Evolutionary conservation across 306 rosid species (phyloP).

Genomic region (Herpetospermum pedunculosum): DNA sequence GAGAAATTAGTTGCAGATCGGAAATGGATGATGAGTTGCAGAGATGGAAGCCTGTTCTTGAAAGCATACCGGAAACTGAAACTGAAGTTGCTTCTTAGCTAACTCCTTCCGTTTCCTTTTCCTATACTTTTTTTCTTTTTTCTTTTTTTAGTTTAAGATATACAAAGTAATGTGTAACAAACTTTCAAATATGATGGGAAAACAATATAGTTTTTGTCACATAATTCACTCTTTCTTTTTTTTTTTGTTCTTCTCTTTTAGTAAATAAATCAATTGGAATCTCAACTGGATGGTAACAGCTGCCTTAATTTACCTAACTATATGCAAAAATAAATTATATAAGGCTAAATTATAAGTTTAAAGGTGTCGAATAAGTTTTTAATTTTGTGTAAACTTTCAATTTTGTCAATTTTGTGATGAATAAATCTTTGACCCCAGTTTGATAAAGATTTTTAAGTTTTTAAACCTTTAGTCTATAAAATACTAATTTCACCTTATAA

Average conservation of each 20-base stretch:
- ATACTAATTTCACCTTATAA: too few species aligned
- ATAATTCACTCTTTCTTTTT: background rate
- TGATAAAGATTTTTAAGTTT: too few species aligned
- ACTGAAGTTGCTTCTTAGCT: constrained; percentile 1
- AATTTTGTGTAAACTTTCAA: too few species aligned
- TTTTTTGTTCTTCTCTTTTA: background rate
- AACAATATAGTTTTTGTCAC: background rate
- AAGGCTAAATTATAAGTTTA: too few species aligned
- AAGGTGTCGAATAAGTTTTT: too few species aligned
- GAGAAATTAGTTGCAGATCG: constrained; percentile 11
- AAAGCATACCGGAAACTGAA: constrained; percentile 82
- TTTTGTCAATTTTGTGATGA: too few species aligned
- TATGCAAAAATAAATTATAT: too few species aligned
- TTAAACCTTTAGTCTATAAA: too few species aligned
- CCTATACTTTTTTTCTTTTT: background rate
- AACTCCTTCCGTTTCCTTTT: constrained; percentile 18
- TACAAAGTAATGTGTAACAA: background rate
- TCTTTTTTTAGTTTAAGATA: background rate
- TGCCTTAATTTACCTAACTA: too few species aligned
- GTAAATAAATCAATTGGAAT: too few species aligned
- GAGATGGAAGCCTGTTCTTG: constrained; percentile 62
- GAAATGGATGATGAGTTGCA: background rate
- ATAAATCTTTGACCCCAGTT: too few species aligned
- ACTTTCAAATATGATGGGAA: background rate
- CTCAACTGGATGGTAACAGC: too few species aligned